Percentiles rank a stretch among this genome's conserved stretches.
phyloP scores from a whole-genome alignment of 2,329 filamentous ascomycete species.

The Pseudogymnoascus sp. region DNA sequence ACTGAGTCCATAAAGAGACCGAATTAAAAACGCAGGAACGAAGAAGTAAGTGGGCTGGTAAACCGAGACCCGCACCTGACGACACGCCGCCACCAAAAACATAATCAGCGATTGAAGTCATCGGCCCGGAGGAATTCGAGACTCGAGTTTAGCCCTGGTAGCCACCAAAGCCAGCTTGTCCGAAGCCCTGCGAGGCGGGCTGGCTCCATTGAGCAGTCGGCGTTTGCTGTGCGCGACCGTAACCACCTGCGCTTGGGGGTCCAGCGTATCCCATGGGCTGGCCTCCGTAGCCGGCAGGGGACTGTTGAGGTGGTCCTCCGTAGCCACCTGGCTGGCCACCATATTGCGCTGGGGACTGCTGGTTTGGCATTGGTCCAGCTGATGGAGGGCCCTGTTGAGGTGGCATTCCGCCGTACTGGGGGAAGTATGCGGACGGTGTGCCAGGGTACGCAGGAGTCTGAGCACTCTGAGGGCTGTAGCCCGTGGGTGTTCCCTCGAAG shows the following conservation, averaged over 20 bases:
- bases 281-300: slow-evolving; percentile 53
- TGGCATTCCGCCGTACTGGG: slow-evolving; percentile 74
- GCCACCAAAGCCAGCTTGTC: slow-evolving; percentile 52
- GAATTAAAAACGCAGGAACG: not conserved
- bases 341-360: slow-evolving; percentile 37
- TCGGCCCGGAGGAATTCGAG: no score
- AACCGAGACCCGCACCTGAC: slow-evolving; percentile 3
- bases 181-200: slow-evolving; percentile 51
- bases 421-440: slow-evolving; percentile 76
- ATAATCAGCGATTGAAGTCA: not conserved
- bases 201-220: slow-evolving; percentile 36
- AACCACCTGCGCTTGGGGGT: slow-evolving; percentile 71
- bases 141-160: slow-evolving; percentile 47
- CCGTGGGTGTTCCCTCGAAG: slow-evolving; percentile 66
- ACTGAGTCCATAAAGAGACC: not conserved
- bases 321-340: slow-evolving; percentile 62
- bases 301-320: slow-evolving; percentile 52
- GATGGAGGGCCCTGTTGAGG: slow-evolving; percentile 30
- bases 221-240: slow-evolving; percentile 61
- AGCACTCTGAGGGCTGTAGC: slow-evolving; percentile 65
- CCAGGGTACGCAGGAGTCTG: slow-evolving; percentile 65
- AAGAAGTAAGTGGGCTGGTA: not conserved
- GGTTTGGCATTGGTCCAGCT: slow-evolving; percentile 30
- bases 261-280: slow-evolving; percentile 65
- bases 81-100: slow-evolving; percentile 6